Evolutionary conservation across 352 stramenopile species (phyloP), one percentile per base, ranked within the genome.

Genomic region (Globisporangium radiosum): DNA sequence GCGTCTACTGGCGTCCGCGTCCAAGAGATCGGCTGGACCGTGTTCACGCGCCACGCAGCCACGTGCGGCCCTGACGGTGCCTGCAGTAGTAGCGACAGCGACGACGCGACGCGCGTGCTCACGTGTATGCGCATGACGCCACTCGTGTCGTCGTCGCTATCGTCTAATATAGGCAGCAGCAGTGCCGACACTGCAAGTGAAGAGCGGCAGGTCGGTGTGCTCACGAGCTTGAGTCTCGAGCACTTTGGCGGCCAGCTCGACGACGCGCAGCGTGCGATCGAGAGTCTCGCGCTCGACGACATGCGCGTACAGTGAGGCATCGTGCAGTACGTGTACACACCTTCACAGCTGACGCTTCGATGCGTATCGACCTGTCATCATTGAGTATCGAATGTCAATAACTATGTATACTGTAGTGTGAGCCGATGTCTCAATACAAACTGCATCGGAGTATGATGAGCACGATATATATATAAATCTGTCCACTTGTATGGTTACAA

Each of bases 231-330:
- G 44, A 56, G 59, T 5, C 68, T 75, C 45, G 65, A 72, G 37
- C 68, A 72, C 48, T 75, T 70, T 47, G 65, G 63, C 7, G 62
- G 66, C 33, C 68, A 75, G 36, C 53, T 75, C 9, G 68, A 72
- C 59, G 48, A 63, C 11, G 68, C 65, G 6, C 65, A 72, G 8
- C 58, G 72, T 13, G 68, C 52, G 6, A 72, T 75, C 44, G 68
- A 75, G 59, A 68, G 48, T n/a, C 56, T 75, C 42, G 37, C 69
- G 8, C 54, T 75, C 1, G 64, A 71, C n/a, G 57, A 74, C n/a
- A 39, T 13, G 17, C 11, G 40, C 25, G 25, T 1, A 25, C 25
- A 25, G 25, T 25, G 25, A 25, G 25, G 1, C 1, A 25, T 25
- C 25, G 25, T 25, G 25, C 25, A 25, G 25, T 25, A 25, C 25